Evolutionary conservation across 2,329 filamentous ascomycete species (phyloP), one percentile per base, ranked within the genome.

Genomic region (Cercospora zeae-maydis): DNA sequence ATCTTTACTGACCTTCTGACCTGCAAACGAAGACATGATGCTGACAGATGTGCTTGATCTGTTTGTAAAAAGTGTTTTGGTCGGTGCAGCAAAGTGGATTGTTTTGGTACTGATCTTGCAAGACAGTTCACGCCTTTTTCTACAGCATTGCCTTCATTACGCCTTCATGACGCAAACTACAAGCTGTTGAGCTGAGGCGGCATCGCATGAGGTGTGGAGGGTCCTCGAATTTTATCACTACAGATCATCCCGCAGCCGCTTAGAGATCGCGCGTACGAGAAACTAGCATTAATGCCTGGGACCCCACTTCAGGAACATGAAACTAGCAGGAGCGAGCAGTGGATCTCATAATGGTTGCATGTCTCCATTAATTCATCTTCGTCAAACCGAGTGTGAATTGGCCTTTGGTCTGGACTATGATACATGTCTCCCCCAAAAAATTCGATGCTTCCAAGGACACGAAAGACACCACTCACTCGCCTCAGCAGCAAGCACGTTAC

Each of bases 21-120:
- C 61, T 53, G 33, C 34, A 6, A 55, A 59, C 30, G 45, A 63
- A n/a, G 55, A 30, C 61, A 59, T 63, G 21, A 51, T 62, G 6
- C 16, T 39, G 36, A 34, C 31, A 10, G 42, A 52, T 56, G 34
- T 39, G 33, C 19, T 61, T 54, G 58, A 24, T 21, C 3, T 53
- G 55, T 47, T 13, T 47, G 27, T 14, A 33, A 36, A 14, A 21
- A 24, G 42, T 49, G 14, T 16, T 5, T n/a, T 16, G 31, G 19
- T 36, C 13, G 16, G 42, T 47, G 10, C 3, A 30, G 42, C 3
- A 47, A 47, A 30, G 13, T 21, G 52, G 13, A 37, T 39, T 39
- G 30, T 55, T 21, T 39, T 37, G 31, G 19, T 39, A 31, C 52
- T 55, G 52, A 39, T n/a, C 13, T 16, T 2, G 1, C 36, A n/a